Base-by-base conservation (phyloP, 2,329 filamentous ascomycete species). In the Pseudogymnoascus sp. region DNA sequence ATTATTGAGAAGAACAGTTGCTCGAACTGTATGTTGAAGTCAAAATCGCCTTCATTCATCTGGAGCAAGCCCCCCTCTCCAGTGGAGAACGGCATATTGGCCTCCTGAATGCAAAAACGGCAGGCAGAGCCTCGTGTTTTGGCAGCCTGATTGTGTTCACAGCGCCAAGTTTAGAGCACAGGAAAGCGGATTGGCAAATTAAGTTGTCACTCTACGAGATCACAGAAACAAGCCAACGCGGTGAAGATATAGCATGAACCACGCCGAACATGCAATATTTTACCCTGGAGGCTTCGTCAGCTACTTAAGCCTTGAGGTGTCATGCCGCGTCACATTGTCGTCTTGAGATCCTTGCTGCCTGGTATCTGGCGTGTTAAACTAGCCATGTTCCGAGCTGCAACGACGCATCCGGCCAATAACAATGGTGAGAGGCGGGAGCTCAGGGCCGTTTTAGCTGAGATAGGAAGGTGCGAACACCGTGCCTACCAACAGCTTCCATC, bases 1-100 rank as follows among this genome's bases (percentile, higher is more conserved):
- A 74, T 62, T 8, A 74, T 68, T 1, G 71, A 71, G 64, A 73
- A 72, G 62, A 73, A 73, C 14, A 73, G 58, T 62, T 75, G 60
- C 64, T 74, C 72, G 60, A 73, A 74, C 59, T 71, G 67, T 26
- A 73, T 11, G 41, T 67, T 73, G 60, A 73, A 74, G 62, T 73
- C 71, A 26, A 66, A 66, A 29, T 61, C 66, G 58, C 71, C 68
- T 8, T 69, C 68, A 59, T 74, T 69, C 19, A 74, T 61, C n/a
- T 69, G 68, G 63, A 73, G 65, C 0, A 76, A 63, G 16, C 70
- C 43, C 12, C 61, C 62, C 26, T 63, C 60, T 41, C 64, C 65
- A 21, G 29, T 62, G n/a, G 49, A 61, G 59, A 68, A 67, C 14
- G 65, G 61, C 66, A 68, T 68, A 45, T 61, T 65, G 61, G 45